These are phyloP conservation scores for Sclerotinia subarctica DNA, from an alignment of 2,329 filamentous ascomycete species.

Conservation along the genomic window DNA sequence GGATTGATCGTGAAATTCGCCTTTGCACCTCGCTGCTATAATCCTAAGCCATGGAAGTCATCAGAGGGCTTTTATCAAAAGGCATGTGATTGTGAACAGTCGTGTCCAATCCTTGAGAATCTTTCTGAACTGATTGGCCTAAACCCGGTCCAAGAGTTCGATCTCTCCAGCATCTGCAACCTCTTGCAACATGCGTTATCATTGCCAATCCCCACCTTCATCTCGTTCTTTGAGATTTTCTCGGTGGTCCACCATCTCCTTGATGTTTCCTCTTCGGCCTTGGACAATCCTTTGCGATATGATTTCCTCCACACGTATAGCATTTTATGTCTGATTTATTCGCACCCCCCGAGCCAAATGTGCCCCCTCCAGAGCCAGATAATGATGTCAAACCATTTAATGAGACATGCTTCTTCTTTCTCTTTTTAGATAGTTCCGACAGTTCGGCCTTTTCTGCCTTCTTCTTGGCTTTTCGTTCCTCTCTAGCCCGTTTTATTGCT, in stretches of 20 bases:
- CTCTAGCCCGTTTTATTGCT: slow-evolving; percentile 43
- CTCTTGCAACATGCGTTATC: not conserved
- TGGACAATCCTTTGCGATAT: slow-evolving; percentile 57
- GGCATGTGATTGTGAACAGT: not conserved
- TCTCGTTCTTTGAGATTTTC: slow-evolving; percentile 21
- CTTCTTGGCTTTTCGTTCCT: slow-evolving; percentile 46
- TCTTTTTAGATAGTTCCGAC: slow-evolving; percentile 53
- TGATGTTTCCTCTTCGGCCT: slow-evolving; percentile 34
- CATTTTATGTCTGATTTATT: slow-evolving; percentile 42
- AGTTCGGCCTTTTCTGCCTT: slow-evolving; percentile 48
- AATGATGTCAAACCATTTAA: slow-evolving; percentile 60
- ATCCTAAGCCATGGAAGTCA: not conserved
- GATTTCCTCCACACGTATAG: slow-evolving; percentile 58
- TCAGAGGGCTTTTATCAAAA: not conserved
- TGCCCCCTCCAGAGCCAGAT: slow-evolving; percentile 45
- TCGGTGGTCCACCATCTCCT: slow-evolving; percentile 30
- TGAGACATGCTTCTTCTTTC: slow-evolving; percentile 64
- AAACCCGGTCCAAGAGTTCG: not conserved
- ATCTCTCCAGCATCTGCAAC: not conserved
- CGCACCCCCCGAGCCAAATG: slow-evolving; percentile 29
- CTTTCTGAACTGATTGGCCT: not conserved
- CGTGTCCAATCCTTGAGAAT: not conserved
- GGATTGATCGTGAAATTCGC: not conserved
- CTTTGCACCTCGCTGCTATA: not conserved
- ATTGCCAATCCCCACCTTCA: not conserved